A percentile compares a stretch with the other conserved stretches of the same genome.
These are phyloP conservation scores for Suhomyces pyralidae DNA, from an alignment of 805 yeast species.

Conservation along the genomic window DNA sequence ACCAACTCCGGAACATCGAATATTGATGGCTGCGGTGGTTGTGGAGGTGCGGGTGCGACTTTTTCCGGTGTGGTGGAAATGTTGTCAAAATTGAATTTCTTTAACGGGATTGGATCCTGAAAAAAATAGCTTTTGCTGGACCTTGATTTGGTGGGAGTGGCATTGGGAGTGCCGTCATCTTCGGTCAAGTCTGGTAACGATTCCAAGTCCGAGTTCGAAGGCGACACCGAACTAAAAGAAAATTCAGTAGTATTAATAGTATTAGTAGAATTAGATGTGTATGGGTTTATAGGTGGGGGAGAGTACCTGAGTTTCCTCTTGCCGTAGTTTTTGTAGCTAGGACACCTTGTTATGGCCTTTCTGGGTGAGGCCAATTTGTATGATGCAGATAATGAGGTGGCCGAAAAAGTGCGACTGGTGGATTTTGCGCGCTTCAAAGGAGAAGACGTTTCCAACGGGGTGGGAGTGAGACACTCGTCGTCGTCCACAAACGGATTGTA, in stretches of 20 bases:
- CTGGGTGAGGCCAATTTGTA: not conserved
- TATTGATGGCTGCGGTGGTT: conserved; percentile 34
- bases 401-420: not conserved
- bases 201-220: conserved; percentile 26
- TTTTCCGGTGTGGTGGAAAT: not conserved
- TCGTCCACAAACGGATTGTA: conserved; percentile 13
- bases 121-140: conserved; percentile 4
- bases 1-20: conserved; percentile 78
- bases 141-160: conserved; percentile 13
- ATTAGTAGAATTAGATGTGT: not conserved
- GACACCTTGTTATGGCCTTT: not conserved
- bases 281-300: conserved; percentile 1
- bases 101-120: conserved; percentile 1
- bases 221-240: conserved; percentile 5
- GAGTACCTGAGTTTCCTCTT: conserved; percentile 4
- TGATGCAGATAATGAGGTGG: conserved; percentile 4
- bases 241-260: conserved; percentile 2
- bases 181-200: conserved; percentile 37
- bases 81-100: not conserved
- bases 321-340: conserved; percentile 1
- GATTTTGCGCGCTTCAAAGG: conserved; percentile 16
- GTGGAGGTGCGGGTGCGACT: not conserved
- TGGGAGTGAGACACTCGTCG: not conserved
- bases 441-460: conserved; percentile 1
- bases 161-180: conserved; percentile 22